A percentile compares a stretch with the other conserved stretches of the same genome.
These are phyloP conservation scores for Saccharata proteae DNA, from an alignment of 2,329 filamentous ascomycete genomes.

Conservation along the genomic window DNA sequence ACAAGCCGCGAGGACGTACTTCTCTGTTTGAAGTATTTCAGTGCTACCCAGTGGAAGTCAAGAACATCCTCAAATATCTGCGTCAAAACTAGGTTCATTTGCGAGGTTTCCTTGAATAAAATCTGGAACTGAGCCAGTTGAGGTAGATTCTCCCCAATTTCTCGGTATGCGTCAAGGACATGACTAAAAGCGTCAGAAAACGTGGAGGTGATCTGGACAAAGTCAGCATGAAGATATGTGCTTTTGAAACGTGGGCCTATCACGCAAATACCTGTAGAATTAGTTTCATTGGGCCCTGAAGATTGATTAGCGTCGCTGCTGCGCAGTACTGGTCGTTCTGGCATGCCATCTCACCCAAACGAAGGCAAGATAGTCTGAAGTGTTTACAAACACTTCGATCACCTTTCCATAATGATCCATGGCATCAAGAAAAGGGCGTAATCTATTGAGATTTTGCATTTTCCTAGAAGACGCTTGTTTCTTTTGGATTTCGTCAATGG, in stretches of 20 bases:
- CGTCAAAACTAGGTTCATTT: slow-evolving; percentile 21
- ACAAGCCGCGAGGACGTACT: slow-evolving; percentile 11
- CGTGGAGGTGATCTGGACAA: slow-evolving; percentile 17
- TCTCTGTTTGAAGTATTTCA: slow-evolving; percentile 17
- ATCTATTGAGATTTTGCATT: slow-evolving; percentile 16
- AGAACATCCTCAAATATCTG: slow-evolving; percentile 29
- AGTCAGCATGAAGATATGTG: slow-evolving; percentile 13
- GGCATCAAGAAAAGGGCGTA: slow-evolving; percentile 15
- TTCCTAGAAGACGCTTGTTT: slow-evolving; percentile 14
- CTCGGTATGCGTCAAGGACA: slow-evolving; percentile 26
- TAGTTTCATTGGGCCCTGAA: slow-evolving; percentile 24
- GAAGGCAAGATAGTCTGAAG: slow-evolving; percentile 20
- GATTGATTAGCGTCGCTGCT: too few relatives aligned
- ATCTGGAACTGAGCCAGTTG: slow-evolving; percentile 20
- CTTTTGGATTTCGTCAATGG: slow-evolving; percentile 16
- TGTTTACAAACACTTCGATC: slow-evolving; percentile 25
- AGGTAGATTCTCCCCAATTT: slow-evolving; percentile 28
- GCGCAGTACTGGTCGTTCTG: too few relatives aligned
- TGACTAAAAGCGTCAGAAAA: slow-evolving; percentile 24
- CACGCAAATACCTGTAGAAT: slow-evolving; percentile 15
- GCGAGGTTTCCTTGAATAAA: slow-evolving; percentile 16
- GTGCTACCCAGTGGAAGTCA: slow-evolving; percentile 24
- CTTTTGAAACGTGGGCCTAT: slow-evolving; percentile 13
- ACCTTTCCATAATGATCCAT: slow-evolving; percentile 27
- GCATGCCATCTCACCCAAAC: slow-evolving; percentile 13